Base-by-base conservation (phyloP, 2,329 filamentous ascomycete genomes). In the Scedosporium aurantiacum region DNA sequence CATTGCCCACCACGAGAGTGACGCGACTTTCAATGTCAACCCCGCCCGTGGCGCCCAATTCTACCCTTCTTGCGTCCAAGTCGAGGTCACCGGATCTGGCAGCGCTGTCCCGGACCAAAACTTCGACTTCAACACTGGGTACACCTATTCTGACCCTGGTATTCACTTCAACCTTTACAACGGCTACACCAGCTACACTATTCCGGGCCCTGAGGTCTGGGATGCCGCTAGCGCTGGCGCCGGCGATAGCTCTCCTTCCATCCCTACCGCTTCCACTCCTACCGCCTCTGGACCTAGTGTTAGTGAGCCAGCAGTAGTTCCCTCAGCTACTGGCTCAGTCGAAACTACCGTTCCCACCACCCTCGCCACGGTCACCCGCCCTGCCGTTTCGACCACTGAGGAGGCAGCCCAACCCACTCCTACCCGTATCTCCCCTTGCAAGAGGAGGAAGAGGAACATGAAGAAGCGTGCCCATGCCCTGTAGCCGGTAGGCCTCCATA, bases 161-260 rank as follows among this genome's bases (percentile, higher is more conserved):
- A 82, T 87, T 68, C 65, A 76, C 63, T 73, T 85, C 76, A 82
- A 81, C 76, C 78, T 87, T 71, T 86, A 86, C 78, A 63, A 58
- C 58, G 60, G 60, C 45, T 61, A 62, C 65, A 64, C 65, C 52
- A 67, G 57, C 65, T 74, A 75, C 68, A 16, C 63, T 25, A 73
- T 74, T 60, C 72, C 73, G 62, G 73, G 73, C 57, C 72, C 72
- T 23, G 66, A 65, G 18, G 67, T 75, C 65, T 74, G 70, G 65
- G 64, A 63, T 57, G 60, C 57, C 32, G 25, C 28, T 45, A 57
- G 55, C 55, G 43, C 28, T 43, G 59, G 47, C 41, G 41, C 57
- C 45, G 52, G 55, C 40, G 61, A 54, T 3, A 43, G 63, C 37
- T 41, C 63, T 55, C 47, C 62, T 8, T 52, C 62, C 21, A 58